Base-by-base conservation (phyloP, 129 eudicot species). In the Lactuca saligna region DNA sequence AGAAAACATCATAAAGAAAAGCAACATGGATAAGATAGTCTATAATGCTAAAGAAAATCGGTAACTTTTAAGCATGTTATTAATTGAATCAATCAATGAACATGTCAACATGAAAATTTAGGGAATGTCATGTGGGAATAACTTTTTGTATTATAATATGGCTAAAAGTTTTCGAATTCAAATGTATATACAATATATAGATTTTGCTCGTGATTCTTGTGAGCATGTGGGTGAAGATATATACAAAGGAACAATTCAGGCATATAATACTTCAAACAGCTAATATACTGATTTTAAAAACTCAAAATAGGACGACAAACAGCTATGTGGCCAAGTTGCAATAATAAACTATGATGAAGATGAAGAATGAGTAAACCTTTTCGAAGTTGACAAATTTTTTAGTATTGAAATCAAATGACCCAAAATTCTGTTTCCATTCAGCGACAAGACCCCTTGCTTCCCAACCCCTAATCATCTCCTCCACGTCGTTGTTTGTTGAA, bases 391-490 rank as follows among this genome's bases (percentile, higher is more conserved):
- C 66, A 74, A 94, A 83, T 73, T 62, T 73, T 72, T 82, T 87
- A 69, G 97, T 83, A 51, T 50, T 56, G 63, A 38, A 89, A 82
- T 94, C 97, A 79, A 87, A 94, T 31, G 90, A 78, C 20, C 93
- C 97, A 41, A 87, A 89, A 66, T 76, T 89, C 74, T 85, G 97
- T 53, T 85, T 87, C 99, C 99, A 94, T 68, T 87, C 86, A 42
- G 93, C 87, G 61, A 89, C 92, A 72, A 94, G 68, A 42, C 97
- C 99, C 79, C 87, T 87, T 53, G 93, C 72, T 81, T 85, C 93
- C 99, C 99, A 94, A 53, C 77, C 96, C 56, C 66, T 82, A 70
- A 94, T 72, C 57, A 89, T 63, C 20, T 77, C 79, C 70, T 78
- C 74, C 82, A 89, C 93, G 50, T 81, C 88, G 17, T 74, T 51